Percentiles rank a stretch among this genome's conserved stretches.
These are phyloP conservation scores for Histomonas meleagridis DNA, from an alignment of 208 protist genomes.

Conservation along the genomic window DNA sequence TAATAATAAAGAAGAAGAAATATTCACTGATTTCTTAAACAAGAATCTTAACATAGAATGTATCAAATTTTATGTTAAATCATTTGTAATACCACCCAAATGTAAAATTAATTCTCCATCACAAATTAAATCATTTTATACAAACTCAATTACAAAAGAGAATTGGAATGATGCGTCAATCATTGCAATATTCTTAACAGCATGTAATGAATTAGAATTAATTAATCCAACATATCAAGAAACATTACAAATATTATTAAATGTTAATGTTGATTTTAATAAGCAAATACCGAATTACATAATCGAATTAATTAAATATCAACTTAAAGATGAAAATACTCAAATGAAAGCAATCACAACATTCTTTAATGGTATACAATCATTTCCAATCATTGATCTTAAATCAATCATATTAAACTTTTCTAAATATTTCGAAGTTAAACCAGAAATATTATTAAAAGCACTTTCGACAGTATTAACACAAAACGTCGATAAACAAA, in stretches of 20 bases:
- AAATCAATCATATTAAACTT: background rate
- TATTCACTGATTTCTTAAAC: background rate
- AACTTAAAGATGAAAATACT: background rate
- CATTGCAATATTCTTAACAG: background rate
- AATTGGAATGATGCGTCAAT: background rate
- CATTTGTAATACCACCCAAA: background rate
- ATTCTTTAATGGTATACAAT: background rate
- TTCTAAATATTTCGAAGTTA: background rate
- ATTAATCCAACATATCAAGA: background rate
- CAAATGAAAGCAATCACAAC: background rate
- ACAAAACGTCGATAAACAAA: background rate
- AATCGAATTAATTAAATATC: background rate
- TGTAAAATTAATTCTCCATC: background rate
- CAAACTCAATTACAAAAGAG: background rate
- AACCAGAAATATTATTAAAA: background rate
- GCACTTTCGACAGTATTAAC: background rate
- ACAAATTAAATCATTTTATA: background rate
- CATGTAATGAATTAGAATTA: background rate
- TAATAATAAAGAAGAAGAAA: background rate
- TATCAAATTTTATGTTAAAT: background rate
- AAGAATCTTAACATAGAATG: background rate
- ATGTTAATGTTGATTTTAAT: background rate
- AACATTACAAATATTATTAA: background rate
- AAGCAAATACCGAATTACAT: background rate
- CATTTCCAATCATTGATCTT: background rate